A percentile compares a stretch with the other conserved stretches of the same genome.
These are phyloP conservation scores for Amyloporia xantha DNA, from an alignment of 768 basidiomycete genomes.

Conservation along the genomic window DNA sequence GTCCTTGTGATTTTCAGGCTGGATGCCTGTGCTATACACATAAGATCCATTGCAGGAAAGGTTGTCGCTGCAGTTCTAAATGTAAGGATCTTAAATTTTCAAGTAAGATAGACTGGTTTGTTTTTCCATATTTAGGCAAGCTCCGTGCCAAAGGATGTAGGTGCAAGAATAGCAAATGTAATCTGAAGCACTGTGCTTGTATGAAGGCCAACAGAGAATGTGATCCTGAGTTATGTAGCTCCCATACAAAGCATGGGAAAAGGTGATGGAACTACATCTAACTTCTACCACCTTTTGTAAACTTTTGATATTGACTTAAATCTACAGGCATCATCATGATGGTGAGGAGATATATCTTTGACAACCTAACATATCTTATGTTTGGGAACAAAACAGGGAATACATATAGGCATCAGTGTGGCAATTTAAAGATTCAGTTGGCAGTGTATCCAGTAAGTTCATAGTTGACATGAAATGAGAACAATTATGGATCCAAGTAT, in stretches of 20 bases:
- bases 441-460: constrained; percentile 16
- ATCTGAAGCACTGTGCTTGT: constrained; percentile 32
- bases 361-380: too few species aligned
- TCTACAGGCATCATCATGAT: background rate
- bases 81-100: constrained; percentile 27
- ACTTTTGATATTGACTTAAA: background rate
- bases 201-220: constrained; percentile 35
- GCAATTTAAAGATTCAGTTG: constrained; percentile 25
- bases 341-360: background rate
- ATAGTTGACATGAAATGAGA: background rate
- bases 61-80: constrained; percentile 38
- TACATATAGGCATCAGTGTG: constrained; percentile 15
- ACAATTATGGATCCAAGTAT: background rate
- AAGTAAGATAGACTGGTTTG: background rate
- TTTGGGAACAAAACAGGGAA: background rate
- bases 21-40: constrained; percentile 35
- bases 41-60: constrained; percentile 38
- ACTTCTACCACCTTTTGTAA: background rate
- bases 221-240: constrained; percentile 42
- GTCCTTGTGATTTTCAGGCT: constrained; percentile 34
- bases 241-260: constrained; percentile 34
- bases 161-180: constrained; percentile 16
- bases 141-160: constrained; percentile 38
- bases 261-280: constrained; percentile 14
- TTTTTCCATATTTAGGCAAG: constrained; percentile 27